Conservation (phyloP, 139 green algal genomes). For the Deuterostichococcus epilithicus region DNA sequence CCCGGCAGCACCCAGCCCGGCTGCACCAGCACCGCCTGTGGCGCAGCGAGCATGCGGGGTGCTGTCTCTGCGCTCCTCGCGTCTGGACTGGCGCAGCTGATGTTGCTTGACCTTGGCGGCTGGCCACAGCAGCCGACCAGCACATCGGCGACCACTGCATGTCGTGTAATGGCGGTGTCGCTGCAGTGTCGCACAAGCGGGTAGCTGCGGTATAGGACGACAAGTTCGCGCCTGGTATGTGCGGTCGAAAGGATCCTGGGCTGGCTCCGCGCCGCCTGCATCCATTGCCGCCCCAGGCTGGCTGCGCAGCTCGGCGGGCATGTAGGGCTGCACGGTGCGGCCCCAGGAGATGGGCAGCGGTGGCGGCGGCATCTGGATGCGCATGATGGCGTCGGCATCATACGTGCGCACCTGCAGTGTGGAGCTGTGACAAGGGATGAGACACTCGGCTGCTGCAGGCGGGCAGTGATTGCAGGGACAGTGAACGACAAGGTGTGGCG, state of each 20-base stretch:
- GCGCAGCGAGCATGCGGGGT: too few relatives aligned
- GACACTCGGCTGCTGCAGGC: too few relatives aligned
- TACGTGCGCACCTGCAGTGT: neutral
- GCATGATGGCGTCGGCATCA: slow-evolving; percentile 26
- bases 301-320: slow-evolving; percentile 3
- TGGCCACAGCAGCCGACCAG: slow-evolving; percentile 2
- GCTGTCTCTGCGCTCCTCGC: too few relatives aligned
- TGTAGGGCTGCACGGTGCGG: slow-evolving; percentile 61
- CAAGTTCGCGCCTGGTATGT: neutral
- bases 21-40: neutral
- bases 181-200: too few relatives aligned
- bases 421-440: neutral
- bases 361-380: slow-evolving; percentile 51
- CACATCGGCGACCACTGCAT: too few relatives aligned
- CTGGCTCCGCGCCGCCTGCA: neutral
- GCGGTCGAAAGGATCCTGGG: neutral
- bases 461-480: too few relatives aligned
- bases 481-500: too few relatives aligned
- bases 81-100: too few relatives aligned
- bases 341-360: slow-evolving; percentile 83
- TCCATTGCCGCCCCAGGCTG: neutral
- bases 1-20: neutral
- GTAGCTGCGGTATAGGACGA: too few relatives aligned
- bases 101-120: too few relatives aligned
- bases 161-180: too few relatives aligned